Base-by-base conservation (phyloP, 192 early-diverging fungal species). In the Funneliformis geosporum region DNA sequence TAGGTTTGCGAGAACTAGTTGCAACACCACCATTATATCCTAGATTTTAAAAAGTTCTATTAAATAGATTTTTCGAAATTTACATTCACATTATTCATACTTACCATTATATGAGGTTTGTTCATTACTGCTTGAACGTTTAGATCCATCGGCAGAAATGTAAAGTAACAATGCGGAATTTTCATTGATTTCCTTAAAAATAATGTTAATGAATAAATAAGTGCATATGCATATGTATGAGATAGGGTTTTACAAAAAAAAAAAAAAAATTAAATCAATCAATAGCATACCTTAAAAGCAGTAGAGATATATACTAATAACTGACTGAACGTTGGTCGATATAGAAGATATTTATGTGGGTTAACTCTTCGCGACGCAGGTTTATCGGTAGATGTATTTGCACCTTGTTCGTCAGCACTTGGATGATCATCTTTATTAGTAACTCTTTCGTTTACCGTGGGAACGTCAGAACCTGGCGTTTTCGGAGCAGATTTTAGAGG, bases 331-430 rank as follows among this genome's bases (percentile, higher is more conserved):
- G 94, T 93, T 12, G 97, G 96, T 81, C 94, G 86, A 83, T 98
- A 97, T 27, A 99, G 87, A 27, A 98, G 85, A 71, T 98, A 97
- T 81, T 99, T 99, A 88, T 97, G 96, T 4, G 86, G 90, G 50
- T 86, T 89, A 21, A 79, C 46, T 59, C 86, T 66, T 61, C 86
- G 87, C 9, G 62, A 73, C 9, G 60, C 67, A 68, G 85, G 82
- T 5, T 91, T 87, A 59, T 62, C 65, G 59, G 38, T 71, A 1
- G 76, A 46, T 3, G 64, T 33, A 10, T 84, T 81, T 46, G 81
- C 83, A 10, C 23, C 28, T 67, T 83, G 80, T 46, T 85, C 82
- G 33, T 85, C 83, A 61, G 77, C 67, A 10, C 80, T 23, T n/a
- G 60, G 2, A 21, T 61, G 2, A 21, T 61, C 80, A 7, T 33